Evolutionary conservation across 805 yeast genomes (phyloP).

Genomic region (Sugiyamaella valdiviana): DNA sequence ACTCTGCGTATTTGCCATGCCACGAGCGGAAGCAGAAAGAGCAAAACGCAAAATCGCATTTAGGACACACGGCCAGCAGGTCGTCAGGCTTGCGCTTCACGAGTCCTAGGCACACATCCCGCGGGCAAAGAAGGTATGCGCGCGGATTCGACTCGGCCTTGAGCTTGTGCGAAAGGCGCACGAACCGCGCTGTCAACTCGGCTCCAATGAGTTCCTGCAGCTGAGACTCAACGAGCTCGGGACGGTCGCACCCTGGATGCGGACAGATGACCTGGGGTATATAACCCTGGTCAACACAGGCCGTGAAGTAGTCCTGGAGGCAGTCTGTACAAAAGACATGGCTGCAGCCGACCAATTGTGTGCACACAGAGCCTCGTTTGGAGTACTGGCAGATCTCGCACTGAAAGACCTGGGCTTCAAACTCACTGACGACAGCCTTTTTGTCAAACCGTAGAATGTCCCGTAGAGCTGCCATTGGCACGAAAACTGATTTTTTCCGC

Average conservation of each 20-base stretch:
- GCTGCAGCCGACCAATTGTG: conserved; percentile 12
- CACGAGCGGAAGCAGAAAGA: conserved; percentile 19
- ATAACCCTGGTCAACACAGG: conserved; percentile 21
- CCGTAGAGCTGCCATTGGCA: background rate
- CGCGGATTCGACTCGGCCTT: conserved; percentile 16
- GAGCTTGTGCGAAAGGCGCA: conserved; percentile 8
- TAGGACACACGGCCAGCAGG: conserved; percentile 19
- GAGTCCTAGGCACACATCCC: conserved; percentile 17
- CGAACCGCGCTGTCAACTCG: conserved; percentile 8
- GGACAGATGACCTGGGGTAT: conserved; percentile 19
- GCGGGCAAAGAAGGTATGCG: conserved; percentile 15
- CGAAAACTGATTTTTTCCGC: background rate
- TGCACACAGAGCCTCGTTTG: conserved; percentile 16
- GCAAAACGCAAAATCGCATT: conserved; percentile 22
- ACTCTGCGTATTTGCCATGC: conserved; percentile 21
- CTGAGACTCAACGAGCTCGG: conserved; percentile 4
- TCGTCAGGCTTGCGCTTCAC: conserved; percentile 17
- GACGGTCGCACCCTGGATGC: conserved; percentile 11
- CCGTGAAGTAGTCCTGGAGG: conserved; percentile 14
- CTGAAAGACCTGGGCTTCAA: conserved; percentile 13
- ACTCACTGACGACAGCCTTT: conserved; percentile 10
- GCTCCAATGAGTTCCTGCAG: conserved; percentile 12
- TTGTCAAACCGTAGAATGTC: conserved; percentile 9
- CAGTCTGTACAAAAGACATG: conserved; percentile 21
- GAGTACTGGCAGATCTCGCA: conserved; percentile 21